Conservation (phyloP, 371 early-diverging fungal genomes). For the Thermomucor indicae-seudaticae region DNA sequence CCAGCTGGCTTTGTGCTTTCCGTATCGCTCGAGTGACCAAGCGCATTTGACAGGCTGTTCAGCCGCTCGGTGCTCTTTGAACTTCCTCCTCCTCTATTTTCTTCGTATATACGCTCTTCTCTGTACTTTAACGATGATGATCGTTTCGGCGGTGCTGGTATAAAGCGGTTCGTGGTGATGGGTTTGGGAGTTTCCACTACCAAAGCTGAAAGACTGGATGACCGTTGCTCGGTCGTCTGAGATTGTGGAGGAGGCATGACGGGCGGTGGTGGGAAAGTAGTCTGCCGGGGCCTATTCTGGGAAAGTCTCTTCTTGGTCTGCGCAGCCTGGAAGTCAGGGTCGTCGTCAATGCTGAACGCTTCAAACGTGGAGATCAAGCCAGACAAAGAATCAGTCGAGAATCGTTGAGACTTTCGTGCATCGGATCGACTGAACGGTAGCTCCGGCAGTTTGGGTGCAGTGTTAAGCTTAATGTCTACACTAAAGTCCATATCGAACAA, state of each 20-base stretch:
- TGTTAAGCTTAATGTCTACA: slow-evolving; percentile 36
- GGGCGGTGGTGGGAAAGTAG: slow-evolving; percentile 25
- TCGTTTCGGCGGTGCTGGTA: slow-evolving; percentile 11
- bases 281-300: slow-evolving; percentile 6
- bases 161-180: background rate
- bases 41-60: slow-evolving; percentile 3
- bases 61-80: slow-evolving; percentile 12
- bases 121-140: slow-evolving; percentile 21
- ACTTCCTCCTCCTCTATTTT: no score
- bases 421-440: slow-evolving; percentile 18
- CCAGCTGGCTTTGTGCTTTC: background rate
- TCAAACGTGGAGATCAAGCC: slow-evolving; percentile 25
- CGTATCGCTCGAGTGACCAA: slow-evolving; percentile 2
- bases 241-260: slow-evolving; percentile 11
- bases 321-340: slow-evolving; percentile 2
- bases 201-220: slow-evolving; percentile 11
- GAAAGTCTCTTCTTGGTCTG: slow-evolving; percentile 7
- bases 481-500: slow-evolving; percentile 52
- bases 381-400: slow-evolving; percentile 24
- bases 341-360: slow-evolving; percentile 17
- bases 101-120: no score
- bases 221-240: slow-evolving; percentile 8
- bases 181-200: slow-evolving; percentile 5
- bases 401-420: slow-evolving; percentile 10
- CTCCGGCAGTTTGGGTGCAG: slow-evolving; percentile 38